Evolutionary conservation across 208 protist species (phyloP).

Genomic region (Plasmodiophora brassicae): DNA sequence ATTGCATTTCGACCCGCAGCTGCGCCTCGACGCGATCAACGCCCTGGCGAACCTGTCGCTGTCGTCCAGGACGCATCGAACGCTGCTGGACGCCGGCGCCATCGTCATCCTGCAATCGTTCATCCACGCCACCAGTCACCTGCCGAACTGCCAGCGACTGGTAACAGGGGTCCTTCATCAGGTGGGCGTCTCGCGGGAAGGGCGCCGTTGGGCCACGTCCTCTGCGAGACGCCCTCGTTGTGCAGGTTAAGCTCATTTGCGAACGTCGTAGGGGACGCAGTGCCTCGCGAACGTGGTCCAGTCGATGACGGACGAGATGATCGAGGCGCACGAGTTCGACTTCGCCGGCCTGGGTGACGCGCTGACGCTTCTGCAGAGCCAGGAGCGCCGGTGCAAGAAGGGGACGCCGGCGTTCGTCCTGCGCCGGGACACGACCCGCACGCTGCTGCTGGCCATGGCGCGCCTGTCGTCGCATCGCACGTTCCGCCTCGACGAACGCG

Average conservation of each 20-base stretch:
- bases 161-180: no score
- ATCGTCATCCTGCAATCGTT: not conserved
- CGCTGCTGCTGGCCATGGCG: not conserved
- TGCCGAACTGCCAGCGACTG: not conserved
- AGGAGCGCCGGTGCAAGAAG: not conserved
- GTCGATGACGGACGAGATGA: not conserved
- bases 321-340: not conserved
- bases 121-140: not conserved
- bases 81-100: not conserved
- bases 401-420: not conserved
- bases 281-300: slow-evolving; percentile 17
- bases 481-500: not conserved
- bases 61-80: not conserved
- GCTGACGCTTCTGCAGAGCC: not conserved
- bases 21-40: not conserved
- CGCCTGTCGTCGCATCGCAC: not conserved
- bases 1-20: not conserved
- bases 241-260: no score
- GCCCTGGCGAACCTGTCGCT: not conserved
- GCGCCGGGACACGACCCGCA: not conserved
- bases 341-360: not conserved
- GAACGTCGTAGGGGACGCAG: no score
- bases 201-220: no score
- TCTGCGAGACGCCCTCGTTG: no score
- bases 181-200: no score